phyloP scores from a whole-genome alignment of 306 rosid genomes.

The Citrullus colocynthis region DNA sequence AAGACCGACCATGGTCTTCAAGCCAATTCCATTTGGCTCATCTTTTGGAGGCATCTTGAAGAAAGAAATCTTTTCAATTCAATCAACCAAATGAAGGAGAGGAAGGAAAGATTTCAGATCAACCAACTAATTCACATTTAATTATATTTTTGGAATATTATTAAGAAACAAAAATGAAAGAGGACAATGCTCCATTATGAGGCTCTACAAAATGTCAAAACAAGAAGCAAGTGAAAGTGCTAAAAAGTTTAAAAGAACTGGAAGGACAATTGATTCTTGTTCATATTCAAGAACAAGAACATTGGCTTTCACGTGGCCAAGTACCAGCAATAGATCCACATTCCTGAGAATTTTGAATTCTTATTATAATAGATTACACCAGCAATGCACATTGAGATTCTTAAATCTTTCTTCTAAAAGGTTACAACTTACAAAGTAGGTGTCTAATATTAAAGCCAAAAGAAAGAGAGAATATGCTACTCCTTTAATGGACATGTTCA shows the following conservation, averaged over 20 bases:
- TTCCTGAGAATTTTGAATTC: conserved; percentile 32
- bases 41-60: too few species aligned
- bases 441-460: conserved; percentile 16
- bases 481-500: conserved; percentile 33
- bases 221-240: not conserved
- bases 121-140: not conserved
- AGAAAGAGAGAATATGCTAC: conserved; percentile 29
- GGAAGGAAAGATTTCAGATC: not conserved
- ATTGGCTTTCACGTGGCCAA: conserved; percentile 3
- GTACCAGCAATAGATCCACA: conserved; percentile 49
- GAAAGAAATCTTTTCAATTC: too few species aligned
- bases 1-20: too few species aligned
- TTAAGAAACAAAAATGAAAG: not conserved
- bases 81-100: not conserved
- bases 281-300: conserved; percentile 35
- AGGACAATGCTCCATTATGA: not conserved
- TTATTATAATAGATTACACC: conserved; percentile 60
- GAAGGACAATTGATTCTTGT: conserved; percentile 13
- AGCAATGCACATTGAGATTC: conserved; percentile 58
- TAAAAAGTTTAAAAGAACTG: not conserved
- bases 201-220: not conserved
- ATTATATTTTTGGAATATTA: not conserved
- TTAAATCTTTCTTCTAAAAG: conserved; percentile 39
- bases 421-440: conserved; percentile 30
- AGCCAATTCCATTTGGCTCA: too few species aligned